Percentiles rank a stretch among this genome's conserved stretches.
Conservation (phyloP, 192 early-diverging fungal species). For the Coemansia sp. region DNA sequence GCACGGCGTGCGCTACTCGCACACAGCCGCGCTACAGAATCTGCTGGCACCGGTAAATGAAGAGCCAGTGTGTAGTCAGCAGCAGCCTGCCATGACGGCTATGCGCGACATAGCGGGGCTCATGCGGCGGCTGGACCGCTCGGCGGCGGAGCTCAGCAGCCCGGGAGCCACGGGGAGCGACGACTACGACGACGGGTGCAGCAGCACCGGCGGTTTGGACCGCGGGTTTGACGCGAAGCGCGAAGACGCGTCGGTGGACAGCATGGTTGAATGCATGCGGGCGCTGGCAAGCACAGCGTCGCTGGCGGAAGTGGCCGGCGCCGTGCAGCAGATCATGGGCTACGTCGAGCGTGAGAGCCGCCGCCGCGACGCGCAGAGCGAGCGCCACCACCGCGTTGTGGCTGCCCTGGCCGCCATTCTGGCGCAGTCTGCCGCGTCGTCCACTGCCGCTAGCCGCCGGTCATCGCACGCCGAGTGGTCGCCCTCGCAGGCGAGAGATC, state of each 20-base stretch:
- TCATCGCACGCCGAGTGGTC: constrained; percentile 16
- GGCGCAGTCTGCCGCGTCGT: constrained; percentile 15
- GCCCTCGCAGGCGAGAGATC: constrained; percentile 1
- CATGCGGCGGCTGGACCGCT: constrained; percentile 12
- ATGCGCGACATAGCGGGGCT: no score
- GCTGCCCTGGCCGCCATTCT: constrained; percentile 40
- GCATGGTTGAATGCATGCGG: constrained; percentile 33
- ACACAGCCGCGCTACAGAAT: no score
- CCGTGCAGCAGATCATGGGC: constrained; percentile 34
- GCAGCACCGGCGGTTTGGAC: background rate
- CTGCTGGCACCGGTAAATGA: no score
- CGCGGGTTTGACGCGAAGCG: background rate
- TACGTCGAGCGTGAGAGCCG: constrained; percentile 46
- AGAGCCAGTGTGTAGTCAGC: no score
- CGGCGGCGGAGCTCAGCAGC: no score
- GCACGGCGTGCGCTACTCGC: no score
- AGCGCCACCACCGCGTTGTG: constrained; percentile 36
- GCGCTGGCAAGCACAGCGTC: constrained; percentile 23
- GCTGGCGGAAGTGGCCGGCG: constrained; percentile 18
- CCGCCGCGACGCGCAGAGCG: constrained; percentile 43
- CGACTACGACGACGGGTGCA: background rate
- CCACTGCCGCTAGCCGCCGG: constrained; percentile 28
- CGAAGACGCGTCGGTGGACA: constrained; percentile 3
- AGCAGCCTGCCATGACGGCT: no score
- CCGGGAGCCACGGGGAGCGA: no score